Percentiles rank a stretch among this genome's conserved stretches.
Evolutionary conservation across 345 rosid species (phyloP).

Genomic region (Eucalyptus erythrocorys): DNA sequence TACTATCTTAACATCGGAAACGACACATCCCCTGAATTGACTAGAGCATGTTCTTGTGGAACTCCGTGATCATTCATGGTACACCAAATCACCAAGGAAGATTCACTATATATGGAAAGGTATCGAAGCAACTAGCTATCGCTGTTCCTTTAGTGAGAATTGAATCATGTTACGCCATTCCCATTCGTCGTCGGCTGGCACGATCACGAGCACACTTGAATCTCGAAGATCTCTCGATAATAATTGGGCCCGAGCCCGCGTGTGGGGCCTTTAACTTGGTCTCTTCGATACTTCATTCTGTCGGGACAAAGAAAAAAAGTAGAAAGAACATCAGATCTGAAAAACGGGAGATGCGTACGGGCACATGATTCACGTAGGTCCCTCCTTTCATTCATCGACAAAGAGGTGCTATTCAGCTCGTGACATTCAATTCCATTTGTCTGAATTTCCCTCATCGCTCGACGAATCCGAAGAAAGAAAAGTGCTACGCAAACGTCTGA

Average conservation of each 20-base stretch:
- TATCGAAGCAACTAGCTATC: neutral
- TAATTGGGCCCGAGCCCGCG: neutral
- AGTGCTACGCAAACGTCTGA: neutral
- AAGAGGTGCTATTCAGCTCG: neutral
- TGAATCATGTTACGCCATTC: neutral
- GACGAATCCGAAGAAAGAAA: neutral
- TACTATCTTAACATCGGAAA: neutral
- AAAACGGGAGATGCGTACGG: neutral
- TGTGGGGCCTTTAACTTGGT: neutral
- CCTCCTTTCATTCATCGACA: neutral
- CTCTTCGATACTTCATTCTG: neutral
- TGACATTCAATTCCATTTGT: neutral
- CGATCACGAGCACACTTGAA: neutral
- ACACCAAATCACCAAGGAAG: neutral
- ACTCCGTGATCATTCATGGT: neutral
- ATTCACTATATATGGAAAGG: neutral
- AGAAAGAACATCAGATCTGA: neutral
- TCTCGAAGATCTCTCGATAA: neutral
- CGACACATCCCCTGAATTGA: neutral
- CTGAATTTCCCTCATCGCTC: neutral
- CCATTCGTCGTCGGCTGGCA: neutral
- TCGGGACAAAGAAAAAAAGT: neutral
- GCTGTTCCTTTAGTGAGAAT: neutral
- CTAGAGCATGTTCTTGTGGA: neutral
- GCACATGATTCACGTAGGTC: neutral